Evolutionary conservation across 2,329 filamentous ascomycete species (phyloP), one percentile per base, ranked within the genome.

Genomic region (Penicillium sp.): DNA sequence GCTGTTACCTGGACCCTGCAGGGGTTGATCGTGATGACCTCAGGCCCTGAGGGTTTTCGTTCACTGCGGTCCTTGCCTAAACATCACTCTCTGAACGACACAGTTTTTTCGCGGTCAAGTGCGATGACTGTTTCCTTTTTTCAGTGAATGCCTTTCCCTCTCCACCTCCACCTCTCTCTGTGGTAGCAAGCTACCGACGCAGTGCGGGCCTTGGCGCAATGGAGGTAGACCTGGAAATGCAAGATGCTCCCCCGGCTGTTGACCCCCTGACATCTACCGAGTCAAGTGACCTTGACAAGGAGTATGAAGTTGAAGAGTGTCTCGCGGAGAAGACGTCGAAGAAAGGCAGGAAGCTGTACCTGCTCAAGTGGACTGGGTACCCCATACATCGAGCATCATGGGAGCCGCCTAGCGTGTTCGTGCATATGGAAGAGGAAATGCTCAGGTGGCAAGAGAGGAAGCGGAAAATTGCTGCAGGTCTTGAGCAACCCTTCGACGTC

Each of bases 351-450:
- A 57, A 70, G 15, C 73, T 68, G 25, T 91, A 86, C 68, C 80
- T 92, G 1, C 82, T 90, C 22, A 82, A 84, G 60, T 92, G 89
- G 89, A 76, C 79, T 28, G 82, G 78, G 1, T 92, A 88, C 67
- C 77, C 80, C 1, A 62, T 86, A 5, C 72, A 84, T n/a, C 73
- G 83, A 58, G 80, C 81, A 57, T 87, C 84, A 0, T 86, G 82
- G 82, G 82, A 86, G 62, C 81, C 82, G 1, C 68, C 67, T 17
- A 72, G 75, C 2, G 73, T 74, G 37, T 53, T 53, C 48, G 81
- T 85, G 59, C 53, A 65, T 28, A 62, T 67, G 42, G 67, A 71
- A 28, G 66, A 76, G 17, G 77, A 74, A 0, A 67, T 85, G 20
- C 41, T 69, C 7, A 73, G 77, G 1, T 83, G 81, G 79, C 62